These are phyloP conservation scores for Penicillium sumatraense DNA, from an alignment of 2,329 filamentous ascomycete genomes.

Conservation along the genomic window DNA sequence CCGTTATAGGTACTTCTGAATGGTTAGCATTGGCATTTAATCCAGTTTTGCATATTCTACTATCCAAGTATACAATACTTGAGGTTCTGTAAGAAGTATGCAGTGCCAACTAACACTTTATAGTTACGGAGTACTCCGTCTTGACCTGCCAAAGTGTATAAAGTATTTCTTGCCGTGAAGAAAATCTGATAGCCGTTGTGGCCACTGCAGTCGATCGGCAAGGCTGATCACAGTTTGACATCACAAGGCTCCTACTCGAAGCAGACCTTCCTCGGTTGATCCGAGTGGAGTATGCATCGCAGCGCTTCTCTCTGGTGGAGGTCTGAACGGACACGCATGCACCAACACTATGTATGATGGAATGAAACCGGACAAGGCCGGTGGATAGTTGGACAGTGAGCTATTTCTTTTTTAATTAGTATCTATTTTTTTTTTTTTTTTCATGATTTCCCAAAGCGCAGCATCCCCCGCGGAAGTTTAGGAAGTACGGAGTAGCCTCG, in stretches of 20 bases:
- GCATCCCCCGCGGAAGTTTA: conserved; percentile 1
- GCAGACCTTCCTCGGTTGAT: not conserved
- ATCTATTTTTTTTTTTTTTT: not conserved
- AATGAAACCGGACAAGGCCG: not conserved
- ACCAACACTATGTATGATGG: not conserved
- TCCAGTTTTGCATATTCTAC: too few species aligned
- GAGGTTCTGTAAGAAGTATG: too few species aligned
- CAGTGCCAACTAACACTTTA: too few species aligned
- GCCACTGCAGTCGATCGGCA: conserved; percentile 2
- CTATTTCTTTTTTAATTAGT: too few species aligned
- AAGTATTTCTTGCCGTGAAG: conserved; percentile 1
- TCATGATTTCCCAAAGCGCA: not conserved
- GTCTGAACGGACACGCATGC: conserved; percentile 1
- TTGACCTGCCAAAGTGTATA: not conserved
- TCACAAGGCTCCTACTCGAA: conserved; percentile 5
- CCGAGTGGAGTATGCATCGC: conserved; percentile 5
- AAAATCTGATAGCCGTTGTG: conserved; percentile 4
- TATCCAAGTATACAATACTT: too few species aligned
- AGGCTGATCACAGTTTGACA: conserved; percentile 5
- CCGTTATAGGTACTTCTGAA: not conserved
- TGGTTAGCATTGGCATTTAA: too few species aligned
- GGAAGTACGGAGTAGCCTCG: not conserved
- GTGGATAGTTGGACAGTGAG: not conserved
- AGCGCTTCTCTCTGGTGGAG: conserved; percentile 1
- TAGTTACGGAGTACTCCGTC: too few species aligned